Evolutionary conservation across 106 monocot genomes (phyloP), one percentile per base, ranked within the genome.

Genomic region (Iris macrosiphon): DNA sequence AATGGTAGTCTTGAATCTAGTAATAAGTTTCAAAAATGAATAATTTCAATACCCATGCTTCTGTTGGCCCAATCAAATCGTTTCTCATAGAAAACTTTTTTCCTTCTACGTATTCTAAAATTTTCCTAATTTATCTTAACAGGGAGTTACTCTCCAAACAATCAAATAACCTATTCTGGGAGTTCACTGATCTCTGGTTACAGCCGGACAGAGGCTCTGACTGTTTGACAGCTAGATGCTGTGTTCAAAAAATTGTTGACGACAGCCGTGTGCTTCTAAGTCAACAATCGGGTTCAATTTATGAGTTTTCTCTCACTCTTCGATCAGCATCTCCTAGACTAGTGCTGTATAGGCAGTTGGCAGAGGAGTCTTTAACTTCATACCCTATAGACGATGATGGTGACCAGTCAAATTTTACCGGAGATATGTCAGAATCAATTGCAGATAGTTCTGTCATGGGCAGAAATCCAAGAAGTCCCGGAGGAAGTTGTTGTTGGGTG

Each of bases 71-170:
- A n/a, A n/a, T n/a, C n/a, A n/a, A n/a, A n/a, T n/a, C n/a, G n/a
- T n/a, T n/a, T n/a, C n/a, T n/a, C n/a, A n/a, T n/a, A n/a, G n/a
- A n/a, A n/a, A n/a, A n/a, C n/a, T n/a, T n/a, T n/a, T n/a, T n/a
- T n/a, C n/a, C n/a, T n/a, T n/a, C n/a, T n/a, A n/a, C n/a, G n/a
- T n/a, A n/a, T n/a, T 39, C 18, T 11, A 9, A 56, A 37, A 3
- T 10, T 21, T 8, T 56, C 13, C 12, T 56, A 3, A 25, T 56
- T 56, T 22, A 13, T 52, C n/a, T 51, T 25, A 35, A 52, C 80
- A 94, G 94, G 13, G 94, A 94, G 49, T 53, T 94, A 61, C 70
- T 94, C 10, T 72, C 94, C 19, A 94, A 72, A 65, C 78, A 94
- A 58, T 76, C 81, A 72, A 76, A 85, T 45, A 75, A 67, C 23